Percentiles rank a stretch among this genome's conserved stretches.
Evolutionary conservation across 2,329 filamentous ascomycete species (phyloP).

Genomic region (Calycina herbarum): DNA sequence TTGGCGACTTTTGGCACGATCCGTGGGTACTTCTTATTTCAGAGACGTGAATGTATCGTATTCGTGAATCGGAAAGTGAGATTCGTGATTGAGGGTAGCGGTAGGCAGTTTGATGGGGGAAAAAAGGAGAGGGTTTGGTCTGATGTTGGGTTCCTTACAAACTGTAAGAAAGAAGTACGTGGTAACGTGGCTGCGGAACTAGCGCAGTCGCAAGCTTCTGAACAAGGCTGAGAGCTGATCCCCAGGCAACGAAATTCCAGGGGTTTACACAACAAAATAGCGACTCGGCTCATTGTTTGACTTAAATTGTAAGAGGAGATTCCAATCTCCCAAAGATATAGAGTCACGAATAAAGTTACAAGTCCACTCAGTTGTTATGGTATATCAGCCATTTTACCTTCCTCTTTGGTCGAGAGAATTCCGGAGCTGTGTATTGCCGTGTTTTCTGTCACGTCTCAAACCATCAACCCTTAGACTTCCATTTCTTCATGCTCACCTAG

Average conservation of each 20-base stretch:
- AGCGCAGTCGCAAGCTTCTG: conserved; percentile 8
- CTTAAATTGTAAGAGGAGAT: not conserved
- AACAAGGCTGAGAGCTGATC: conserved; percentile 3
- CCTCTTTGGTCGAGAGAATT: not conserved
- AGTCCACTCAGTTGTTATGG: not conserved
- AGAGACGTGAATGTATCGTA: not conserved
- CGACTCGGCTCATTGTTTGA: not conserved
- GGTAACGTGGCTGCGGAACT: not conserved
- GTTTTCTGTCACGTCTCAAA: not conserved
- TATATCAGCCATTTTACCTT: not conserved
- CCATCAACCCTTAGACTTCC: not conserved
- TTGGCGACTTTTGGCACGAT: conserved; percentile 1
- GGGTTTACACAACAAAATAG: not conserved
- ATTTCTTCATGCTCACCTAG: not conserved
- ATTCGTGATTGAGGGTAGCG: not conserved
- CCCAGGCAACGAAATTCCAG: conserved; percentile 8
- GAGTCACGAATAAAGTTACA: not conserved
- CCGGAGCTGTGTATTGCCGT: conserved; percentile 7
- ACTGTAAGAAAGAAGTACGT: conserved; percentile 12
- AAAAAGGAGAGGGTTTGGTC: not conserved
- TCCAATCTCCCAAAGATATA: not conserved
- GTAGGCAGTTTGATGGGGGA: not conserved
- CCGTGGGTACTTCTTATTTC: not conserved
- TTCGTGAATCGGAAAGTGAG: not conserved
- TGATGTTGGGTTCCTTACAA: not conserved